phyloP scores from a whole-genome alignment of 2,329 filamentous ascomycete species.

The Paecilomyces formosus region DNA sequence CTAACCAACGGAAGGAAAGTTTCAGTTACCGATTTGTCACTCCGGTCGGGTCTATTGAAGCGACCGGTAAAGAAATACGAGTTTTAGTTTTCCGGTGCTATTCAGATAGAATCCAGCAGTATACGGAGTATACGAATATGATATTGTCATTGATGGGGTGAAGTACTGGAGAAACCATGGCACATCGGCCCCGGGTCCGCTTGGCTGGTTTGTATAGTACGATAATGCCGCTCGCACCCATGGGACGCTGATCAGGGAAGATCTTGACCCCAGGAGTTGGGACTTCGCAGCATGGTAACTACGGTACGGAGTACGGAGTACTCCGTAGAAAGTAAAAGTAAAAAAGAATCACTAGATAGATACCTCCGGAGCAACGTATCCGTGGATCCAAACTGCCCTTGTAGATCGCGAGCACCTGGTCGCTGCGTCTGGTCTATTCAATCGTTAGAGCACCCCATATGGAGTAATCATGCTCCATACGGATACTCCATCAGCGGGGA shows the following conservation, averaged over 20 bases:
- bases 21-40: too few relatives aligned
- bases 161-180: background rate
- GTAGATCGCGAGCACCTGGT: background rate
- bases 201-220: background rate
- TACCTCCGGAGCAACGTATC: background rate
- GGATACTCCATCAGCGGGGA: background rate
- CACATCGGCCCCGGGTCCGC: background rate
- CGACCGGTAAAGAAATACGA: too few relatives aligned
- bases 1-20: background rate
- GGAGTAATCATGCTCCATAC: too few relatives aligned
- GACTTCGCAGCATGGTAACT: too few relatives aligned
- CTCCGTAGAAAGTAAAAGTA: too few relatives aligned
- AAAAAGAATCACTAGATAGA: too few relatives aligned
- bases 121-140: too few relatives aligned
- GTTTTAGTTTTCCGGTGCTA: background rate
- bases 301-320: too few relatives aligned
- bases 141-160: background rate
- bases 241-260: background rate
- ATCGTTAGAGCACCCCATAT: background rate
- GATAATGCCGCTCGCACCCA: background rate
- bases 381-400: background rate
- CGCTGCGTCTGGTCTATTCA: background rate
- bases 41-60: too few relatives aligned
- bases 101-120: too few relatives aligned
- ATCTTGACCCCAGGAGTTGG: background rate